phyloP scores from a whole-genome alignment of 805 yeast genomes.

The Barnettozyma salicaria region DNA sequence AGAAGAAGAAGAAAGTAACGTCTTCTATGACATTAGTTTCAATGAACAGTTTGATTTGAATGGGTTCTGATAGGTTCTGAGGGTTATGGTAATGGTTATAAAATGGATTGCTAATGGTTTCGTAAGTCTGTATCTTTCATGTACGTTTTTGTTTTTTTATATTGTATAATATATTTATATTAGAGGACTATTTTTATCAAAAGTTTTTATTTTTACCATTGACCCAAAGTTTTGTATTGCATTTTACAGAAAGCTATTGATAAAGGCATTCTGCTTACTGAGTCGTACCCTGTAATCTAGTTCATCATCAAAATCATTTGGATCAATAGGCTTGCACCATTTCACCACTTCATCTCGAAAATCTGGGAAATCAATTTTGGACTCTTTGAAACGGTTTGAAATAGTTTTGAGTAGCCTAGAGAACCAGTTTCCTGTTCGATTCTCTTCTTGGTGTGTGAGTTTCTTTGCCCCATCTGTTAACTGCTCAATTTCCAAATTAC shows the following conservation, averaged over 20 bases:
- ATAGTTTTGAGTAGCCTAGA: neutral
- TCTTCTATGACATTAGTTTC: slow-evolving; percentile 5
- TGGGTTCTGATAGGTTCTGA: neutral
- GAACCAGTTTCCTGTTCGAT: neutral
- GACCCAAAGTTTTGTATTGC: neutral
- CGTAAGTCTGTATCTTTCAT: no score
- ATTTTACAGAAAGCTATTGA: slow-evolving; percentile 2
- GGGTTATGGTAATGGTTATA: neutral
- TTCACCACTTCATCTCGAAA: neutral
- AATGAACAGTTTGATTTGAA: slow-evolving; percentile 1
- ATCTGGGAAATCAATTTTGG: no score
- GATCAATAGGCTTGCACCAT: neutral
- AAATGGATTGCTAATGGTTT: no score
- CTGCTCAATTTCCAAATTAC: neutral
- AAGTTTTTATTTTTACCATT: no score
- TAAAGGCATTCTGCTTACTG: slow-evolving; percentile 4
- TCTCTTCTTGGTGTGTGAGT: neutral
- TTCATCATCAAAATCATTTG: slow-evolving; percentile 1
- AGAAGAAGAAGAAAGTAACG: slow-evolving; percentile 5
- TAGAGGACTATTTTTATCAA: no score
- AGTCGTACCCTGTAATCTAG: slow-evolving; percentile 1
- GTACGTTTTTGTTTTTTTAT: no score
- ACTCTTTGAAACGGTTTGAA: neutral
- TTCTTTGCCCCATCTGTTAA: no score
- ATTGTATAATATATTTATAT: no score